A percentile compares a stretch with the other conserved stretches of the same genome.
These are phyloP conservation scores for Ceratocystis albifundus DNA, from an alignment of 2,329 filamentous ascomycete species.

Conservation along the genomic window DNA sequence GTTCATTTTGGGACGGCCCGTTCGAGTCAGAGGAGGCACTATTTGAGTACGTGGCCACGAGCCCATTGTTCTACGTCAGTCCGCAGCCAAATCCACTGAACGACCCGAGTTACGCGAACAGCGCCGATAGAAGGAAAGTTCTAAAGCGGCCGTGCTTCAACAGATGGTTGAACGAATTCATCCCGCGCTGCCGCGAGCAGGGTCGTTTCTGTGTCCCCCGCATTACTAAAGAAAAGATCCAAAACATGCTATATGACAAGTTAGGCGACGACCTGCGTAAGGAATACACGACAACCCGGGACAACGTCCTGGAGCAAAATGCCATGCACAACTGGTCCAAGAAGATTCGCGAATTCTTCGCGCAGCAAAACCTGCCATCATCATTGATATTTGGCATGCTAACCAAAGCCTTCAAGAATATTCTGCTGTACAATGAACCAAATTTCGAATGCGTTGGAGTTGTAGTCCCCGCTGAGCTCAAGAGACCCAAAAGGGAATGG, in stretches of 20 bases:
- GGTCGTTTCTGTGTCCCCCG: slow-evolving; percentile 29
- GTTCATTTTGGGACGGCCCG: slow-evolving; percentile 38
- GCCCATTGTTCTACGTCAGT: slow-evolving; percentile 43
- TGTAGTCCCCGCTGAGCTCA: slow-evolving; percentile 9
- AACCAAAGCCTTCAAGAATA: slow-evolving; percentile 37
- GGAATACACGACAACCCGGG: slow-evolving; percentile 37
- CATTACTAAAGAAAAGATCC: slow-evolving; percentile 23
- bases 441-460: slow-evolving; percentile 30
- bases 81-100: slow-evolving; percentile 23
- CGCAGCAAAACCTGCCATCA: slow-evolving; percentile 26
- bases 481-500: slow-evolving; percentile 34
- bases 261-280: slow-evolving; percentile 19
- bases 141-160: slow-evolving; percentile 47
- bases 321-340: slow-evolving; percentile 34
- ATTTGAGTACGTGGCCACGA: slow-evolving; percentile 15
- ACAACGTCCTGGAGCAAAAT: slow-evolving; percentile 34
- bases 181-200: slow-evolving; percentile 40
- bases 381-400: slow-evolving; percentile 25
- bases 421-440: slow-evolving; percentile 38
- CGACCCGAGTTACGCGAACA: slow-evolving; percentile 34
- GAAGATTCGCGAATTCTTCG: slow-evolving; percentile 35
- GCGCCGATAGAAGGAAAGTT: slow-evolving; percentile 49
- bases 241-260: background rate
- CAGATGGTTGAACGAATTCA: slow-evolving; percentile 51
- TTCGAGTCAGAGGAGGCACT: slow-evolving; percentile 37